phyloP scores from a whole-genome alignment of 768 basidiomycete genomes.

The Suillus bovinus region DNA sequence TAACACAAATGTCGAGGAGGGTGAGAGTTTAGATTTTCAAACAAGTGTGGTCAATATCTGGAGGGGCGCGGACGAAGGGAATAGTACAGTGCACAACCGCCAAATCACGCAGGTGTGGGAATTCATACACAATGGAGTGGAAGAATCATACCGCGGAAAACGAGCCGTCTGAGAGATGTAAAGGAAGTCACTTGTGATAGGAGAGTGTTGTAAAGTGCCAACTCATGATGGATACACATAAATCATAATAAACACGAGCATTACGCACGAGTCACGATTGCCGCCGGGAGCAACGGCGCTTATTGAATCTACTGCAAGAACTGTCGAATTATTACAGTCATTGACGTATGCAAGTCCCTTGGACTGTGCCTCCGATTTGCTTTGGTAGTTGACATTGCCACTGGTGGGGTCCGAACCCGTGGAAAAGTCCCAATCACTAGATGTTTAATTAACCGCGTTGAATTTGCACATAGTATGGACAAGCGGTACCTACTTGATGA shows the following conservation, averaged over 20 bases:
- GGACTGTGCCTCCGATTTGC: slow-evolving; percentile 43
- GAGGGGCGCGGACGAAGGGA: no score
- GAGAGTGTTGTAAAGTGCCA: slow-evolving; percentile 25
- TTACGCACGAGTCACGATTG: slow-evolving; percentile 52
- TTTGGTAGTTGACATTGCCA: slow-evolving; percentile 65
- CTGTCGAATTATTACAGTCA: slow-evolving; percentile 48
- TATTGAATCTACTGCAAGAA: slow-evolving; percentile 64
- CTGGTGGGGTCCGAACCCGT: slow-evolving; percentile 63
- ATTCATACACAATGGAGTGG: no score
- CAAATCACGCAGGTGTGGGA: no score
- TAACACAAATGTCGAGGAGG: no score
- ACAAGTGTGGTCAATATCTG: no score
- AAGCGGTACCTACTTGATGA: slow-evolving; percentile 52
- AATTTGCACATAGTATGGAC: not conserved
- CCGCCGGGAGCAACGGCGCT: slow-evolving; percentile 48
- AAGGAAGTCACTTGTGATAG: slow-evolving; percentile 26
- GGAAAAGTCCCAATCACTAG: slow-evolving; percentile 71
- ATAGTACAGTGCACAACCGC: no score
- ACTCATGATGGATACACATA: slow-evolving; percentile 6
- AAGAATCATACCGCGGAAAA: no score
- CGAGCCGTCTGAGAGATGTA: slow-evolving; percentile 10
- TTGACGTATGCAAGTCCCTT: slow-evolving; percentile 65
- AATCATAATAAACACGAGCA: not conserved
- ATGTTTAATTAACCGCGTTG: slow-evolving; percentile 8
- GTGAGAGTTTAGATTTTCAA: no score